Evolutionary conservation across 352 stramenopile species (phyloP).

Genomic region (Lagenidium giganteum): DNA sequence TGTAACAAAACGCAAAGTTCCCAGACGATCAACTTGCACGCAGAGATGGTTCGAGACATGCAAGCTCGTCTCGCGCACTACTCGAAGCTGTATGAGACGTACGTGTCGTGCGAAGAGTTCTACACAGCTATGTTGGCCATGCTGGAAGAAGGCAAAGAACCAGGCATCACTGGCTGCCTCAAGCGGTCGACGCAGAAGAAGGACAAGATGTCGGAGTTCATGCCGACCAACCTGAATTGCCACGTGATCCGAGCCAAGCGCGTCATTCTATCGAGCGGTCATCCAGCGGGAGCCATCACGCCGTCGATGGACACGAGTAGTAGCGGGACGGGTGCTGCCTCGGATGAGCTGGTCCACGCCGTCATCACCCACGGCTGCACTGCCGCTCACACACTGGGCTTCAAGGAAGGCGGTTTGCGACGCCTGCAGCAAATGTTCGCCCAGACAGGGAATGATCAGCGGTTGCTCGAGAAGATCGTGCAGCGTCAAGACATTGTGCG

Average conservation of each 20-base stretch:
- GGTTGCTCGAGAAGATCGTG: constrained; percentile 59
- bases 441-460: constrained; percentile 39
- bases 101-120: constrained; percentile 63
- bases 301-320: not conserved
- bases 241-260: constrained; percentile 68
- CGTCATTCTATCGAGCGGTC: constrained; percentile 36
- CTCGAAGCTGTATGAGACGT: constrained; percentile 48
- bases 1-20: constrained; percentile 13
- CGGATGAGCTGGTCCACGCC: constrained; percentile 62
- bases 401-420: constrained; percentile 80
- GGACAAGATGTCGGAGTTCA: constrained; percentile 78
- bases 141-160: constrained; percentile 72
- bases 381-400: constrained; percentile 73
- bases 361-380: constrained; percentile 79
- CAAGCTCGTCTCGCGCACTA: constrained; percentile 57
- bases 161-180: constrained; percentile 75
- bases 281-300: not conserved
- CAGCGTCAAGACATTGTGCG: constrained; percentile 78
- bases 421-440: constrained; percentile 41
- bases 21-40: constrained; percentile 25
- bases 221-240: constrained; percentile 83
- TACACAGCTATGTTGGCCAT: constrained; percentile 61
- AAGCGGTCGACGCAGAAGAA: constrained; percentile 87
- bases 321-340: constrained; percentile 13
- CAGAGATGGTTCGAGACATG: constrained; percentile 40